Base-by-base conservation (phyloP, 2,329 filamentous ascomycete species). In the Pyrenochaeta sp. region DNA sequence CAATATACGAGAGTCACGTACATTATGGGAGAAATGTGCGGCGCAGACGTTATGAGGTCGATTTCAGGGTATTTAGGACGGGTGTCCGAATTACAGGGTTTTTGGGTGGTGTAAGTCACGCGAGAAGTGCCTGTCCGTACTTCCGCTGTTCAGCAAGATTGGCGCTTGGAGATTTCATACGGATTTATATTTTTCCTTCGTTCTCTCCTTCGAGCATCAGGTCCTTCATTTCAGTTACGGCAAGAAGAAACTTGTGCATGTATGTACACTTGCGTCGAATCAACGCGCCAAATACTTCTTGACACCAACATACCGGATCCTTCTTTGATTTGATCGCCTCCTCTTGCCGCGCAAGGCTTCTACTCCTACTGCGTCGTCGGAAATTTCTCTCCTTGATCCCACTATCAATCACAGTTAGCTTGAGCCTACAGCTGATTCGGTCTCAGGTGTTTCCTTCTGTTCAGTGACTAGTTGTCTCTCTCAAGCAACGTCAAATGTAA, bases 351-450 rank as follows among this genome's bases (percentile, higher is more conserved):
- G 12, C 40, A 27, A 10, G 22, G 7, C 10, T 5, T 36, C 19
- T 30, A 47, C 25, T 39, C 15, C 8, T n/a, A 10, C 12, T 36
- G 22, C 24, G 49, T 44, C 0, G 54, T 24, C 7, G 67, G 68
- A 32, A 66, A 69, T 5, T 32, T 54, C 61, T 72, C 71, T 13
- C 63, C 63, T 49, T 68, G 62, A 42, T 73, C 71, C 71, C 71
- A 73, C 69, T 73, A 30, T 2, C 28, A 15, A 22, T 28, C 28
- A 36, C 28, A 37, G 34, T 53, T 24, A 52, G 51, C 43, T n/a
- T 44, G 2, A 13, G 24, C 42, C 4, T 27, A 5, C 28, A 6
- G 19, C 25, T n/a, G 9, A 44, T 28, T 19, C 5, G 4, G 36
- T 39, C 36, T 39, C 15, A 36, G 12, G 12, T 9, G 12, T 10